Evolutionary conservation across 768 basidiomycete species (phyloP).

Genomic region (Hygrophoropsis aurantiaca): DNA sequence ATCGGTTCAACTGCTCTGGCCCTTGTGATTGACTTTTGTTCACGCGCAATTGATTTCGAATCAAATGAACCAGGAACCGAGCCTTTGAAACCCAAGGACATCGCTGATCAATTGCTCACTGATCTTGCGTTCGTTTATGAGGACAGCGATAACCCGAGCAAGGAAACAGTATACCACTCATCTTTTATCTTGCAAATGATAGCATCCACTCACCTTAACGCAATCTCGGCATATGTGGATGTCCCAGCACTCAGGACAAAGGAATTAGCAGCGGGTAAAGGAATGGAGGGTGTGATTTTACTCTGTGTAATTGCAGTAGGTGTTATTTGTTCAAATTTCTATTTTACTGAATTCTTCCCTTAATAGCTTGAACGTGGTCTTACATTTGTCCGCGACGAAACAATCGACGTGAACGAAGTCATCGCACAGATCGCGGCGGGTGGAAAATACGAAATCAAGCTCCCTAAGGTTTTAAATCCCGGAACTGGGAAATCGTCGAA

Average conservation of each 20-base stretch:
- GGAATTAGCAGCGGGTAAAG: background rate
- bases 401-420: background rate
- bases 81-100: too few species aligned
- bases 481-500: background rate
- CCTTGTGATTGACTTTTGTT: conserved; percentile 2
- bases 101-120: background rate
- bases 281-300: background rate
- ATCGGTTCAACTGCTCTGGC: conserved; percentile 4
- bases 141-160: background rate
- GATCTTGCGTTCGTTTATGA: conserved; percentile 5
- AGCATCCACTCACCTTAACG: conserved; percentile 2
- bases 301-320: background rate
- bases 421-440: background rate
- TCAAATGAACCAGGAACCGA: too few species aligned
- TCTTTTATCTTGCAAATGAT: conserved; percentile 5
- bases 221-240: background rate
- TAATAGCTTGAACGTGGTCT: background rate
- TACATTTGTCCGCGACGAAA: background rate
- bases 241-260: background rate
- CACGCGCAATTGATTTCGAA: too few species aligned
- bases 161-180: background rate
- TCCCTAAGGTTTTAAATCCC: background rate
- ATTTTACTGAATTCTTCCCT: background rate
- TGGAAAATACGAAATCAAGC: background rate
- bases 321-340: background rate